These are phyloP conservation scores for Lodderomyces elongisporus DNA, from an alignment of 1,139 yeast species.

Conservation along the genomic window DNA sequence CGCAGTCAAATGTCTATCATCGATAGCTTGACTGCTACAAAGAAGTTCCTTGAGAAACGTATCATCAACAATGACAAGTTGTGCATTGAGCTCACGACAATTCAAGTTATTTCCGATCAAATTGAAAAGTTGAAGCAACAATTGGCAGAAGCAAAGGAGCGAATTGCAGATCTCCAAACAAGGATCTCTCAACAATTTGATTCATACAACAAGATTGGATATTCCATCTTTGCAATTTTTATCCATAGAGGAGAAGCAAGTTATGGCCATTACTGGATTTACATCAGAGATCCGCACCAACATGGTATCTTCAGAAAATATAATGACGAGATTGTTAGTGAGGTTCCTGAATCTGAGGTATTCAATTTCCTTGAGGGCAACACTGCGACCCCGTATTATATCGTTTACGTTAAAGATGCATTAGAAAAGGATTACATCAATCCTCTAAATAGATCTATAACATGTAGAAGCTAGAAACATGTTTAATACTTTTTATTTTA, in stretches of 20 bases:
- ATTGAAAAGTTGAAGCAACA: conserved; percentile 30
- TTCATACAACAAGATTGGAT: conserved; percentile 59
- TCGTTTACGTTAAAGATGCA: conserved; percentile 74
- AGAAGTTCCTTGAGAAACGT: conserved; percentile 49
- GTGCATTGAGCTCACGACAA: conserved; percentile 13
- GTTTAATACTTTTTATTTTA: no score
- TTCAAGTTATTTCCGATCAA: conserved; percentile 13
- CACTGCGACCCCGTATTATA: conserved; percentile 89
- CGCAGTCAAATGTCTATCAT: conserved; percentile 47
- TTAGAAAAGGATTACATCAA: conserved; percentile 56
- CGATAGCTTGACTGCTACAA: conserved; percentile 47
- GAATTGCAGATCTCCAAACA: conserved; percentile 38
- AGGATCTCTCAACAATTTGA: conserved; percentile 57
- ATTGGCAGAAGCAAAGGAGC: conserved; percentile 28
- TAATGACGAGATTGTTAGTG: conserved; percentile 86
- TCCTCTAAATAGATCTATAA: conserved; percentile 52
- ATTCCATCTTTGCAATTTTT: conserved; percentile 83
- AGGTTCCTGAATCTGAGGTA: conserved; percentile 70
- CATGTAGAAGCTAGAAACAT: not conserved
- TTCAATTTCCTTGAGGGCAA: conserved; percentile 67
- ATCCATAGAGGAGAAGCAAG: conserved; percentile 95
- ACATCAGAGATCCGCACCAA: conserved; percentile 69
- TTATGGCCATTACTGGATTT: conserved; percentile 96
- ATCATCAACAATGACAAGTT: conserved; percentile 16
- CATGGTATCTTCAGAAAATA: conserved; percentile 74